Evolutionary conservation across 192 early-diverging fungal species (phyloP).

Genomic region (Coemansia sp.): DNA sequence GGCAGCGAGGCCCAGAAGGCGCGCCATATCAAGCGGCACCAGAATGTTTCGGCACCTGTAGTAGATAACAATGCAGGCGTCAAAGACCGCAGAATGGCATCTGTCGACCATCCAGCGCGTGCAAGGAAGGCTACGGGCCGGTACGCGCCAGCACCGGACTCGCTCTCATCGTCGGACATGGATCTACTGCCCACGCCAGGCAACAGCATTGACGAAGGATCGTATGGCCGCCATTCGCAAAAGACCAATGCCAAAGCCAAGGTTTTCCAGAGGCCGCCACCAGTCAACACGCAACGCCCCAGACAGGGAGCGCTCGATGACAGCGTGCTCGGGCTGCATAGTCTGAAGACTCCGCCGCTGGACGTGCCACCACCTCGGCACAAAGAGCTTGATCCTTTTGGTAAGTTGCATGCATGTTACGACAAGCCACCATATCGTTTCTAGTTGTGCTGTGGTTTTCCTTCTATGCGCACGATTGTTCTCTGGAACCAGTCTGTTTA

Average conservation of each 20-base stretch:
- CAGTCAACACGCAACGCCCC: not conserved
- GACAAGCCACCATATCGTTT: slow-evolving; percentile 6
- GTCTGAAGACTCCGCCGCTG: slow-evolving; percentile 34
- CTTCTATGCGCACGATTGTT: slow-evolving; percentile 5
- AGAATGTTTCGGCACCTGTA: not conserved
- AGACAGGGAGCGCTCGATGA: not conserved
- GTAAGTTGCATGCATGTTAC: slow-evolving; percentile 22
- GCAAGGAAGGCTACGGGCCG: not conserved
- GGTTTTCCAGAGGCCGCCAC: not conserved
- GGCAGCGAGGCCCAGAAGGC: slow-evolving; percentile 8
- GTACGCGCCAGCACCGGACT: not conserved
- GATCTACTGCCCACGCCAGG: slow-evolving; percentile 34
- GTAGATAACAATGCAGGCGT: not conserved
- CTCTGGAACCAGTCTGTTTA: not conserved
- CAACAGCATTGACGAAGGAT: slow-evolving; percentile 24
- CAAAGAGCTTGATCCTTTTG: slow-evolving; percentile 46
- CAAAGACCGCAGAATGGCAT: not conserved
- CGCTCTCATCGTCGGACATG: slow-evolving; percentile 13
- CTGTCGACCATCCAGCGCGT: not conserved
- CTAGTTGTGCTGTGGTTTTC: not conserved
- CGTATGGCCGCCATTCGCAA: not conserved
- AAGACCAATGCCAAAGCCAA: slow-evolving; percentile 1
- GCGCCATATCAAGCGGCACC: slow-evolving; percentile 26
- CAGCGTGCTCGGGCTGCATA: slow-evolving; percentile 18
- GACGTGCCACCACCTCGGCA: slow-evolving; percentile 16